These are phyloP conservation scores for Penicillium freii DNA, from an alignment of 2,329 filamentous ascomycete genomes.

Conservation along the genomic window DNA sequence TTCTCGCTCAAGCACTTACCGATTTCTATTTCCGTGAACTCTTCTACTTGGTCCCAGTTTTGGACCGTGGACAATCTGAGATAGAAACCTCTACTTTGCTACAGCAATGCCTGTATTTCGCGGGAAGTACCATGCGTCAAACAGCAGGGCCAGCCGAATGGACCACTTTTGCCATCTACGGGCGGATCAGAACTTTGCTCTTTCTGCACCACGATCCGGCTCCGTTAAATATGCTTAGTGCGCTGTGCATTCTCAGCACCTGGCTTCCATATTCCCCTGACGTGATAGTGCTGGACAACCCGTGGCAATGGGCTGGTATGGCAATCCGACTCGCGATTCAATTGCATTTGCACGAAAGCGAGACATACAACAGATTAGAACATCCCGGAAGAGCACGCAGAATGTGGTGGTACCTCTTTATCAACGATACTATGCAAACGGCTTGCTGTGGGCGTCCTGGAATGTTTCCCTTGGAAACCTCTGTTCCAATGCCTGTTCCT, in stretches of 20 bases:
- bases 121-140: conserved; percentile 13
- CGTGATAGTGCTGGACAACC: conserved; percentile 8
- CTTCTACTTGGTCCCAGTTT: conserved; percentile 3
- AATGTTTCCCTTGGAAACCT: conserved; percentile 11
- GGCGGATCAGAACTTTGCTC: conserved; percentile 9
- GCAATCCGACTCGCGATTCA: conserved; percentile 11
- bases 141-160: conserved; percentile 6
- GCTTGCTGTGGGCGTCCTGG: conserved; percentile 13
- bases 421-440: conserved; percentile 15
- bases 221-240: conserved; percentile 5
- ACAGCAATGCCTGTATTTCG: conserved; percentile 11
- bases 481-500: background rate
- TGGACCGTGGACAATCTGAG: background rate
- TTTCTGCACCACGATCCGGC: conserved; percentile 6
- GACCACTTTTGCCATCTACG: conserved; percentile 9
- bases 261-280: conserved; percentile 9
- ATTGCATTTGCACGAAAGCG: conserved; percentile 7
- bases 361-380: conserved; percentile 1
- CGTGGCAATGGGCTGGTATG: conserved; percentile 16
- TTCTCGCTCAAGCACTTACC: conserved; percentile 1
- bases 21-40: conserved; percentile 12
- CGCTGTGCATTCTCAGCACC: conserved; percentile 6
- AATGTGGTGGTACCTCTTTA: conserved; percentile 15
- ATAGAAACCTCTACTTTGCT: conserved; percentile 1
- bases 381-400: conserved; percentile 5